Conservation (phyloP, 2,329 filamentous ascomycete genomes). For the Waltergamsia citrina region DNA sequence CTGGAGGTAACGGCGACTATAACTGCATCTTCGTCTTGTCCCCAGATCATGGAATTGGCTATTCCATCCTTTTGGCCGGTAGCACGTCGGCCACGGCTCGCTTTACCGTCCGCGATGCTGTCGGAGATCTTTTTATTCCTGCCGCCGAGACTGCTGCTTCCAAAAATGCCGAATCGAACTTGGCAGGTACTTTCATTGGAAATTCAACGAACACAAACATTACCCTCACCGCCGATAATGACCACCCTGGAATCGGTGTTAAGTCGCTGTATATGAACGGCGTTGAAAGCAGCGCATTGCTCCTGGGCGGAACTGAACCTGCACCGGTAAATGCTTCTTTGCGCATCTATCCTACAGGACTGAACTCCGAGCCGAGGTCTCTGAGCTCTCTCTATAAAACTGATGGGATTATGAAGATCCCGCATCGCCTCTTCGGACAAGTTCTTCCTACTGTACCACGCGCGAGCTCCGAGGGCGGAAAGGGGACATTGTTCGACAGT, state of each 20-base stretch:
- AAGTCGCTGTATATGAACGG: constrained; percentile 1
- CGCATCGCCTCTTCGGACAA: too few relatives aligned
- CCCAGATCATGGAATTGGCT: constrained; percentile 13
- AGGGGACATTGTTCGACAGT: too few relatives aligned
- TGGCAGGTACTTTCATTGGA: constrained; percentile 9
- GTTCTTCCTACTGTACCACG: too few relatives aligned
- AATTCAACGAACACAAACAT: constrained; percentile 11
- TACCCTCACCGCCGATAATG: constrained; percentile 8
- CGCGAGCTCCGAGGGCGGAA: too few relatives aligned
- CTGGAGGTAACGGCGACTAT: constrained; percentile 16
- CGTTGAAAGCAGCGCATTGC: too few relatives aligned
- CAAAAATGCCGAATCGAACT: constrained; percentile 9
- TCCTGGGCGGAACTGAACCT: too few relatives aligned
- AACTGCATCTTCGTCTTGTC: constrained; percentile 10
- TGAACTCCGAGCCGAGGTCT: too few relatives aligned
- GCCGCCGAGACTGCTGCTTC: constrained; percentile 10
- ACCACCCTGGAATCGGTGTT: constrained; percentile 2
- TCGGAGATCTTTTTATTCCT: constrained; percentile 10
- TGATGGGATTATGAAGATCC: too few relatives aligned
- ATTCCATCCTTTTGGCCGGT: constrained; percentile 15
- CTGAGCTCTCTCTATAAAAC: too few relatives aligned
- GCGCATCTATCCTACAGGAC: too few relatives aligned
- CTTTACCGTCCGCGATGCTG: constrained; percentile 8
- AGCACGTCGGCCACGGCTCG: constrained; percentile 8
- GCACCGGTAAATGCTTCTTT: too few relatives aligned